A percentile compares a stretch with the other conserved stretches of the same genome.
Evolutionary conservation across 2,329 filamentous ascomycete species (phyloP).

Genomic region (Claviceps pazoutovae): DNA sequence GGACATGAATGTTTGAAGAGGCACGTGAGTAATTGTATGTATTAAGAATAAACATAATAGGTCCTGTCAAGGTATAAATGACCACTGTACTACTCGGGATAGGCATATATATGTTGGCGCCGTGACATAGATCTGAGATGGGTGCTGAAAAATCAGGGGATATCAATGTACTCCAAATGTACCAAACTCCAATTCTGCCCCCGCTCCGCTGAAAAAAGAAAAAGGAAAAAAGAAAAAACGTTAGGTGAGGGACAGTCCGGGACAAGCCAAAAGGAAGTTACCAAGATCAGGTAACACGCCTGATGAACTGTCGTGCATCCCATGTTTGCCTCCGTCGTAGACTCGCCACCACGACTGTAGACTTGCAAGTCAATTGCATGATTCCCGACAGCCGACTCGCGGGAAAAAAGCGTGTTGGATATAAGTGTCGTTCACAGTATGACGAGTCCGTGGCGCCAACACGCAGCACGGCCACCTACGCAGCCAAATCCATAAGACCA

Average conservation of each 20-base stretch:
- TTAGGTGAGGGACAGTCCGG: not conserved
- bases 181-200: not conserved
- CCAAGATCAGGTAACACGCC: not conserved
- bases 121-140: not conserved
- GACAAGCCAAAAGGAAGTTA: not conserved
- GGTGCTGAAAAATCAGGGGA: not conserved
- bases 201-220: not conserved
- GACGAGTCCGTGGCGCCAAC: too few species aligned
- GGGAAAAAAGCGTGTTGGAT: too few species aligned
- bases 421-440: too few species aligned
- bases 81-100: too few species aligned
- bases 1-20: too few species aligned
- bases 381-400: not conserved
- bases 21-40: too few species aligned
- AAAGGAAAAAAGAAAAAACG: not conserved
- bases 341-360: too few species aligned
- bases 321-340: too few species aligned
- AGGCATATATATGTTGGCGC: too few species aligned
- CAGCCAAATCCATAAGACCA: slow-evolving; percentile 1
- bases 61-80: too few species aligned
- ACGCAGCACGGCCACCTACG: not conserved
- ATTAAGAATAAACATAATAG: too few species aligned
- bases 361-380: not conserved
- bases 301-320: not conserved
- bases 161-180: not conserved